Evolutionary conservation across 2,329 filamentous ascomycete species (phyloP).

Genomic region (Fusarium sp.): DNA sequence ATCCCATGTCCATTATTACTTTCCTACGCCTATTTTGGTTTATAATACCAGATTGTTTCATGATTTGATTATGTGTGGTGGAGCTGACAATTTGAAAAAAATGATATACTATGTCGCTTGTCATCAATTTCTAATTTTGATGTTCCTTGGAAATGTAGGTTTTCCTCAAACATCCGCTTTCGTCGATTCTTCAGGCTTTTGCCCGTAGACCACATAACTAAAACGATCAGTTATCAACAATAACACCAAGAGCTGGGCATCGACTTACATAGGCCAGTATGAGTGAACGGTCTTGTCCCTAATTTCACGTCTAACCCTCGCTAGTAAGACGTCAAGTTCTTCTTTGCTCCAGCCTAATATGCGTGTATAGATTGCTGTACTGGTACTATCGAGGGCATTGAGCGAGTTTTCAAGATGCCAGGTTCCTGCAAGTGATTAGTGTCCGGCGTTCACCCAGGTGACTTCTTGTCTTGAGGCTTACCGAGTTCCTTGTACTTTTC

Average conservation of each 20-base stretch:
- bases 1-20: no score
- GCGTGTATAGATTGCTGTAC: slow-evolving; percentile 48
- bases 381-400: slow-evolving; percentile 46
- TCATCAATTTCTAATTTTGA: no score
- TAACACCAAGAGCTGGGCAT: rapidly evolving
- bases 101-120: no score
- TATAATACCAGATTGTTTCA: no score
- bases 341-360: slow-evolving; percentile 45
- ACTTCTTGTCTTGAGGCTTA: not conserved
- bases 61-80: no score
- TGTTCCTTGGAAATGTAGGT: no score
- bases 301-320: slow-evolving; percentile 44
- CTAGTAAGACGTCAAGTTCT: slow-evolving; percentile 46
- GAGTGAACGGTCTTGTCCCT: slow-evolving; percentile 44
- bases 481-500: slow-evolving; percentile 61
- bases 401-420: slow-evolving; percentile 41
- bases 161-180: not conserved
- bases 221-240: not conserved
- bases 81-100: no score
- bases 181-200: slow-evolving; percentile 11
- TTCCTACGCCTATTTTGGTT: no score
- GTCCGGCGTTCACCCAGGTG: rapidly evolving
- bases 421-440: slow-evolving; percentile 44
- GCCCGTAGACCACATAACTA: slow-evolving; percentile 33
- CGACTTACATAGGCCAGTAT: slow-evolving; percentile 47